Percentiles rank a stretch among this genome's conserved stretches.
Conservation (phyloP, 768 basidiomycete species). For the Kwoniella dejecticola region DNA sequence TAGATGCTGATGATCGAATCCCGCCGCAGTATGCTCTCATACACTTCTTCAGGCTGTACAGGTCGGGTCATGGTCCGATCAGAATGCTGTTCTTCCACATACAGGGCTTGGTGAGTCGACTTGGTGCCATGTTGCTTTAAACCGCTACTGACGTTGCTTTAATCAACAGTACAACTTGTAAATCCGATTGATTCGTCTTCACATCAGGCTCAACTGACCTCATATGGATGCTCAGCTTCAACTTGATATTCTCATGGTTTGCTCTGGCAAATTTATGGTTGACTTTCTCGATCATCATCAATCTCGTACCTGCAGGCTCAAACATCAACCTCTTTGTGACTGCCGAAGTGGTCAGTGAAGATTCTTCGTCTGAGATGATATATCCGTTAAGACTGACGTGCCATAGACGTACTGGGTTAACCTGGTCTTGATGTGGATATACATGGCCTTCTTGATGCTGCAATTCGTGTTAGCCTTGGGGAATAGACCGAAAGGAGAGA, state of each 20-base stretch:
- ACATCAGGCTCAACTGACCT: not conserved
- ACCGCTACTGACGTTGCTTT: not conserved
- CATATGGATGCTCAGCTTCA: conserved; percentile 24
- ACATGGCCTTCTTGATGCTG: conserved; percentile 77
- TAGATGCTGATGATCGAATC: not conserved
- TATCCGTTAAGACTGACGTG: not conserved
- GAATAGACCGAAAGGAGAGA: conserved; percentile 81
- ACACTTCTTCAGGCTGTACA: conserved; percentile 48
- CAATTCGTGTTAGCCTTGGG: conserved; percentile 72
- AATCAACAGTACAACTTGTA: conserved; percentile 37
- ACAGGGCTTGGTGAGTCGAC: conserved; percentile 73
- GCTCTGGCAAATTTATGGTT: conserved; percentile 58
- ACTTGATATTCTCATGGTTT: conserved; percentile 52
- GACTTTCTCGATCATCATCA: conserved; percentile 70
- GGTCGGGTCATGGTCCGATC: conserved; percentile 50
- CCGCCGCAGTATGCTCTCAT: conserved; percentile 36
- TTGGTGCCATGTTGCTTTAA: not conserved
- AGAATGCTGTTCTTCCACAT: conserved; percentile 96
- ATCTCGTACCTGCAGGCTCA: conserved; percentile 63
- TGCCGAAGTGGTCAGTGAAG: conserved; percentile 63
- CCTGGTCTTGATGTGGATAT: conserved; percentile 77
- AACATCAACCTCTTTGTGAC: conserved; percentile 71
- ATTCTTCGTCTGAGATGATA: conserved; percentile 59
- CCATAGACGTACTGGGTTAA: conserved; percentile 86
- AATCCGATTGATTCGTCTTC: conserved; percentile 30